phyloP scores from a whole-genome alignment of 225 moss, liverwort and hornwort genomes.

The Polytrichum commune region DNA sequence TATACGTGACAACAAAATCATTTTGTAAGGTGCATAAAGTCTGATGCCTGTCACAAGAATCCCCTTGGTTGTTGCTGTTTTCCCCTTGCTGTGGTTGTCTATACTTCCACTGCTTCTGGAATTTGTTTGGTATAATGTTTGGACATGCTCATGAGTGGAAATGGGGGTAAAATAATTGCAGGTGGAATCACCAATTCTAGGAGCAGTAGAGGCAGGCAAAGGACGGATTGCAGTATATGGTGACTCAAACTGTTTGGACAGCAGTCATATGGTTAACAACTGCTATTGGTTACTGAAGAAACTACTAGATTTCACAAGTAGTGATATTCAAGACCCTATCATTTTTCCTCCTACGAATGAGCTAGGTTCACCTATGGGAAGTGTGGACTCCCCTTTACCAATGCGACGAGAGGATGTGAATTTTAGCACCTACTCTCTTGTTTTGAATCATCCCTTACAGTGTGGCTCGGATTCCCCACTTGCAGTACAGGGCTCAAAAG shows the following conservation, averaged over 20 bases:
- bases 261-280: conserved; percentile 93
- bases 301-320: conserved; percentile 77
- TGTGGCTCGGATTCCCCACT: conserved; percentile 77
- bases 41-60: no score
- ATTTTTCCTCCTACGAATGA: conserved; percentile 80
- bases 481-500: conserved; percentile 70
- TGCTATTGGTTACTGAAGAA: conserved; percentile 96
- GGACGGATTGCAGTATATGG: conserved; percentile 94
- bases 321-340: conserved; percentile 53
- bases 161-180: conserved; percentile 15
- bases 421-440: conserved; percentile 78
- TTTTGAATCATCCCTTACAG: conserved; percentile 60
- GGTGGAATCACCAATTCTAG: conserved; percentile 88
- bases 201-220: conserved; percentile 72
- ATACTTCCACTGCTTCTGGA: background rate
- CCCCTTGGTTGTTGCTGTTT: no score
- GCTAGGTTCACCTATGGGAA: conserved; percentile 55
- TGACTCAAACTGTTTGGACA: conserved; percentile 92
- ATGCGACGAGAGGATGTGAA: conserved; percentile 67
- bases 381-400: conserved; percentile 46
- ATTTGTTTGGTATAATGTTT: background rate
- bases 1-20: no score
- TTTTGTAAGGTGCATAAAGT: no score
- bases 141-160: background rate
- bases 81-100: no score